Evolutionary conservation across 352 stramenopile genomes (phyloP).

Genomic region (Phytopythium delawarense): DNA sequence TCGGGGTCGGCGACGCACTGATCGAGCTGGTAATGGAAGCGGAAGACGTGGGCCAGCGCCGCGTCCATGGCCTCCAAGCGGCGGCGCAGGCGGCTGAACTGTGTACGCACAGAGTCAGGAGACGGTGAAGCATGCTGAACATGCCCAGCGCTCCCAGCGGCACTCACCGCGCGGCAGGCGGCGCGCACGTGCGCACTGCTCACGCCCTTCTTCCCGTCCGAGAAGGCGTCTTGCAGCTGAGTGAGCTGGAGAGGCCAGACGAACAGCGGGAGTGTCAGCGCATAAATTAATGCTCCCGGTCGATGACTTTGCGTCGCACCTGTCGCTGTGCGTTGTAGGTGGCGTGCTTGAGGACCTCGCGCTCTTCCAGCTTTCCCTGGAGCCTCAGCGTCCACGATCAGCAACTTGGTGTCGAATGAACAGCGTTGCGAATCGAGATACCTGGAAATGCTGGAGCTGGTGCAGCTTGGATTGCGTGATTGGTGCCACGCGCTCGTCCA

Average conservation of each 20-base stretch:
- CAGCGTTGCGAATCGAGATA: not conserved
- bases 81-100: constrained; percentile 31
- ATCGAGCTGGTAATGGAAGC: constrained; percentile 41
- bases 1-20: constrained; percentile 37
- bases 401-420: not conserved
- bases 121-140: not conserved
- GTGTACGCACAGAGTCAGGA: not conserved
- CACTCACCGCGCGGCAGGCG: not conserved
- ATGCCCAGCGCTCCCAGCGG: not conserved
- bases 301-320: constrained; percentile 10
- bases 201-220: constrained; percentile 13
- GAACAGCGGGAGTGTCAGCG: not conserved
- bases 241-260: not conserved
- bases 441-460: constrained; percentile 30
- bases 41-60: constrained; percentile 44
- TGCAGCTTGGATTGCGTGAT: constrained; percentile 30
- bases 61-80: constrained; percentile 28
- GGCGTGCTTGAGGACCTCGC: constrained; percentile 27
- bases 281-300: not conserved
- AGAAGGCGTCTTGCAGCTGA: constrained; percentile 17
- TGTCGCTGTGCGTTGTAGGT: constrained; percentile 23
- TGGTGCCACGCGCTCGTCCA: constrained; percentile 20
- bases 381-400: not conserved
- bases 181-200: not conserved
- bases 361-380: constrained; percentile 24